Base-by-base conservation (phyloP, 495 filamentous ascomycete species). In the Eremomyces bilateralis region DNA sequence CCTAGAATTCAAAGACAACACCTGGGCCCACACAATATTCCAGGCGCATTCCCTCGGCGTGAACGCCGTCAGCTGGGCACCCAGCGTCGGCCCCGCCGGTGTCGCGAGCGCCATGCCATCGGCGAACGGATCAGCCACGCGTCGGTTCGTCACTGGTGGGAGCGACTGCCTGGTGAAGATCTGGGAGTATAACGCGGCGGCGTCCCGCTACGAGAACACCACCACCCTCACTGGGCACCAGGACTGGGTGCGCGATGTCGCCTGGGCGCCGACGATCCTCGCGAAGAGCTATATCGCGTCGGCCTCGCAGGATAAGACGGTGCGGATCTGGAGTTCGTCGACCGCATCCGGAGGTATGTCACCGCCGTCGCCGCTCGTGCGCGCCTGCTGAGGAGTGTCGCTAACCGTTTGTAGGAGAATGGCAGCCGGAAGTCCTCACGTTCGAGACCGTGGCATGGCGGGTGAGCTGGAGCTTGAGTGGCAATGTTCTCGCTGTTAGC, bases 191-290 rank as follows among this genome's bases (percentile, higher is more conserved):
- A 67, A 35, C 8, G 11, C 10, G 2, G 65, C 76, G 38, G 49
- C 56, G 21, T 61, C 62, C 34, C 58, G 54, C 19, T 80, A 76
- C 49, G 57, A 42, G 44, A 51, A 56, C 49, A 38, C 61, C 42
- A 34, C 53, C 20, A 67, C 67, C 44, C 63, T 73, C 35, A 49
- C 57, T 3, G 88, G 88, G 43, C 88, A 99, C 54, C 73, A 71
- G 0, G 88, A 95, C 61, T 99, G 88, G 88, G 88, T 99, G 33
- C 77, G 88, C 31, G 90, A 99, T 52, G 88, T 99, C 4, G 80
- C 85, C 11, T 95, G 90, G 90, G 77, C 76, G 30, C 88, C 88
- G 4, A 90, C 80, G 36, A 77, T 95, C 30, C 63, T 95, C 39
- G 76, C 78, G 49, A 95, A 91, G 64, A 73, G 70, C 30, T 99